phyloP scores from a whole-genome alignment of 2,329 filamentous ascomycete species.

The Aphanocladium album region DNA sequence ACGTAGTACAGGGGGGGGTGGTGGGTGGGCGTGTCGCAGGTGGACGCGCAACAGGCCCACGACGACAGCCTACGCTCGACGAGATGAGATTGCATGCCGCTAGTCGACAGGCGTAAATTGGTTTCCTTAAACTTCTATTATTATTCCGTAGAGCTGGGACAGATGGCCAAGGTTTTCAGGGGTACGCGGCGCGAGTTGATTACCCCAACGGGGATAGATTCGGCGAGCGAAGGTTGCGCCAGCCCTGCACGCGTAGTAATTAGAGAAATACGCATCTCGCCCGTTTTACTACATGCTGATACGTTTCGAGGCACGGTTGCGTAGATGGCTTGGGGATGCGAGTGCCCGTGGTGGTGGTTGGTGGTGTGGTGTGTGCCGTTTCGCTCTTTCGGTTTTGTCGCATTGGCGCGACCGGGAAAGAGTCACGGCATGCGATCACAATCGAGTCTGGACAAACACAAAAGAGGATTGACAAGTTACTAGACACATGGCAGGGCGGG shows the following conservation, averaged over 20 bases:
- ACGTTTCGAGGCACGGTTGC: constrained; percentile 3
- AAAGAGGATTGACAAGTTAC: neutral
- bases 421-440: neutral
- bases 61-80: neutral
- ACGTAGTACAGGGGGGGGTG: too few relatives aligned
- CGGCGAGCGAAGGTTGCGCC: neutral
- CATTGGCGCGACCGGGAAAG: neutral
- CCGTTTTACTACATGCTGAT: neutral
- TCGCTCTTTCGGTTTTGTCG: too few relatives aligned
- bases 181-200: neutral
- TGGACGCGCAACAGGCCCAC: neutral
- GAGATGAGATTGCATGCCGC: neutral
- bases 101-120: too few relatives aligned
- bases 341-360: neutral
- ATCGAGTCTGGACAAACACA: neutral
- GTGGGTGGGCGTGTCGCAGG: too few relatives aligned
- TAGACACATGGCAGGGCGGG: neutral
- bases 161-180: neutral
- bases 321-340: neutral
- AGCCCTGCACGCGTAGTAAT: neutral
- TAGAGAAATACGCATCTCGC: too few relatives aligned
- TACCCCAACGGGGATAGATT: neutral
- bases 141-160: neutral
- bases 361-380: too few relatives aligned
- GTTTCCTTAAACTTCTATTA: too few relatives aligned